These are phyloP conservation scores for Melianthus villosus DNA, from an alignment of 441 rosid genomes.

Conservation along the genomic window DNA sequence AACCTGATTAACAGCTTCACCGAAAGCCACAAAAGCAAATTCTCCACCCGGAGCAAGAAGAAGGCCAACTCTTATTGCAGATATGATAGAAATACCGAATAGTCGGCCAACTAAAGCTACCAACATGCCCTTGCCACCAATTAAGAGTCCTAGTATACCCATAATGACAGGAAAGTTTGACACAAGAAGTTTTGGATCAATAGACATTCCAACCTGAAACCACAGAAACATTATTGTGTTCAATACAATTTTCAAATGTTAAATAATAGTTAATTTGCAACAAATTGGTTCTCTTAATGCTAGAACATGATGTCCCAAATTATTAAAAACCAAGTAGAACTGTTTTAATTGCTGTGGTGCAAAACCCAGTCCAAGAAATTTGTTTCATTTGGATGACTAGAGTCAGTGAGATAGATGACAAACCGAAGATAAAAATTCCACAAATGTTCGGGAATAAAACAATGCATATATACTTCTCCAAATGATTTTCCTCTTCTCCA, in stretches of 20 bases:
- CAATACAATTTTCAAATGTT: constrained; percentile 19
- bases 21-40: constrained; percentile 97
- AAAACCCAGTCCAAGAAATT: too few species aligned
- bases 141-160: constrained; percentile 71
- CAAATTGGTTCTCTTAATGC: too few species aligned
- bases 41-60: constrained; percentile 99
- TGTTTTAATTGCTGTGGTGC: too few species aligned
- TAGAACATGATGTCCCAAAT: too few species aligned
- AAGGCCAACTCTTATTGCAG: constrained; percentile 82
- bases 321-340: too few species aligned
- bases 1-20: constrained; percentile 98
- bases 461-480: too few species aligned
- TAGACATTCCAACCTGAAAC: constrained; percentile 97
- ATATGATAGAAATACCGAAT: constrained; percentile 76
- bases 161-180: constrained; percentile 74
- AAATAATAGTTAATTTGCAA: too few species aligned
- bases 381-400: too few species aligned
- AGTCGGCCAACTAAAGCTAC: constrained; percentile 57
- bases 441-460: too few species aligned
- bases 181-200: constrained; percentile 86
- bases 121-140: constrained; percentile 74
- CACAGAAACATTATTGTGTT: constrained; percentile 10
- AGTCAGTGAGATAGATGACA: too few species aligned
- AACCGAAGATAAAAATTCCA: too few species aligned
- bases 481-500: too few species aligned